Conservation (phyloP, 148 eudicot genomes). For the Rhododendron kiyosumense region DNA sequence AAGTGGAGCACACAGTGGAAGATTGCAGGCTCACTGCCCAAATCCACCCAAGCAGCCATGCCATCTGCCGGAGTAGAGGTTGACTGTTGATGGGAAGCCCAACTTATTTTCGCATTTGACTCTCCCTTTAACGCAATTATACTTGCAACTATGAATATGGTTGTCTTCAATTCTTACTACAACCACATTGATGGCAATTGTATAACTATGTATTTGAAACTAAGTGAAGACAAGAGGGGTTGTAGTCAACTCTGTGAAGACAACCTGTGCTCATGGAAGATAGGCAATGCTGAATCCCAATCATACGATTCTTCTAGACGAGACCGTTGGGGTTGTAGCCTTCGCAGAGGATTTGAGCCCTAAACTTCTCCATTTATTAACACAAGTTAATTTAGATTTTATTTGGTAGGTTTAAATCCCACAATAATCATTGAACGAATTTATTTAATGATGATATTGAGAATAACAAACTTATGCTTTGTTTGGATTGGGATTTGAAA, state of each 20-base stretch:
- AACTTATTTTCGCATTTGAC: background rate
- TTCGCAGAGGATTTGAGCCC: background rate
- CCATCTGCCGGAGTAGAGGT: background rate
- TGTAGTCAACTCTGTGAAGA: background rate
- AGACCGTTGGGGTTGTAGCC: background rate
- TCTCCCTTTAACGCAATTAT: background rate
- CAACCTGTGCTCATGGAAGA: background rate
- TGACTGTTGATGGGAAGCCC: background rate
- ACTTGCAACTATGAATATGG: background rate
- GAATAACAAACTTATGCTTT: background rate
- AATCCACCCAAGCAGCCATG: background rate
- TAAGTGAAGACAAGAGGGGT: background rate
- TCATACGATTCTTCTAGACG: background rate
- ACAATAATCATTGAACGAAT: background rate
- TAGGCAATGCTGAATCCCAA: background rate
- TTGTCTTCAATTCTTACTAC: background rate
- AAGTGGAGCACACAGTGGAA: background rate
- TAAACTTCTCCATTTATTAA: background rate
- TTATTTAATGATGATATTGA: background rate
- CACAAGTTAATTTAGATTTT: background rate
- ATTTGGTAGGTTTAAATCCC: background rate
- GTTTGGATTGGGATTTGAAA: no score
- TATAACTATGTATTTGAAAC: background rate
- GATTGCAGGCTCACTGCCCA: background rate
- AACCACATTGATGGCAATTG: background rate